A percentile compares a stretch with the other conserved stretches of the same genome.
Evolutionary conservation across 768 basidiomycete genomes (phyloP).

Genomic region (Collybia nuda): DNA sequence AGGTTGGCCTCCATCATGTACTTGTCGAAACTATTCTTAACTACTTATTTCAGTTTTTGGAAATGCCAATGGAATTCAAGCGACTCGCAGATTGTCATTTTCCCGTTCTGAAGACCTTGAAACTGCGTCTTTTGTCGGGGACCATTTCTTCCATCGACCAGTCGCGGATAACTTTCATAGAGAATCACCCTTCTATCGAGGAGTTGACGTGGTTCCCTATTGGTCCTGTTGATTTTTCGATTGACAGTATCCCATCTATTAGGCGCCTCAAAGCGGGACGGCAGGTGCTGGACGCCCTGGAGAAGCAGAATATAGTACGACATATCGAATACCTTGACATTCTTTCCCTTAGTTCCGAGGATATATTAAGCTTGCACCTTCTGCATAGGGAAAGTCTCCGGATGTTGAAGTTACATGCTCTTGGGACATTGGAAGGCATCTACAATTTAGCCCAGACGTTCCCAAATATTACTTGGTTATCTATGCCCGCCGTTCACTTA

Average conservation of each 20-base stretch:
- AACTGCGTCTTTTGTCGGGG: constrained; percentile 41
- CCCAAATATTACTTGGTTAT: constrained; percentile 39
- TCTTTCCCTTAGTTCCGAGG: constrained; percentile 24
- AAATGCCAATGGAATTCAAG: constrained; percentile 46
- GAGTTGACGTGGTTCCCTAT: constrained; percentile 47
- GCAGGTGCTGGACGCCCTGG: constrained; percentile 34
- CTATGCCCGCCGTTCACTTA: constrained; percentile 28
- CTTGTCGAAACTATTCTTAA: too few relatives aligned
- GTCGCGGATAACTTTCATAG: constrained; percentile 37
- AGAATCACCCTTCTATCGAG: constrained; percentile 44
- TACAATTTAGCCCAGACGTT: constrained; percentile 34
- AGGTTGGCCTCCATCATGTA: constrained; percentile 17
- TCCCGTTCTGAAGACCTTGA: constrained; percentile 40
- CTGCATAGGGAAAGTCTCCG: constrained; percentile 28
- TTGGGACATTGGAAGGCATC: constrained; percentile 27
- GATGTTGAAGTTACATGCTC: constrained; percentile 29
- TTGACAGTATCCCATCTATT: constrained; percentile 39
- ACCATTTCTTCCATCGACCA: constrained; percentile 30
- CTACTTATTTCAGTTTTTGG: constrained; percentile 30
- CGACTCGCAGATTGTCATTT: constrained; percentile 35
- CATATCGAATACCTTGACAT: constrained; percentile 36
- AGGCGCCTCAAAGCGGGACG: constrained; percentile 33
- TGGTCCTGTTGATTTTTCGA: constrained; percentile 28
- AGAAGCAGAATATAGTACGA: constrained; percentile 20
- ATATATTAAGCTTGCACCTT: constrained; percentile 26